These are phyloP conservation scores for Nigrograna mackinnonii DNA, from an alignment of 2,329 filamentous ascomycete genomes.

Conservation along the genomic window DNA sequence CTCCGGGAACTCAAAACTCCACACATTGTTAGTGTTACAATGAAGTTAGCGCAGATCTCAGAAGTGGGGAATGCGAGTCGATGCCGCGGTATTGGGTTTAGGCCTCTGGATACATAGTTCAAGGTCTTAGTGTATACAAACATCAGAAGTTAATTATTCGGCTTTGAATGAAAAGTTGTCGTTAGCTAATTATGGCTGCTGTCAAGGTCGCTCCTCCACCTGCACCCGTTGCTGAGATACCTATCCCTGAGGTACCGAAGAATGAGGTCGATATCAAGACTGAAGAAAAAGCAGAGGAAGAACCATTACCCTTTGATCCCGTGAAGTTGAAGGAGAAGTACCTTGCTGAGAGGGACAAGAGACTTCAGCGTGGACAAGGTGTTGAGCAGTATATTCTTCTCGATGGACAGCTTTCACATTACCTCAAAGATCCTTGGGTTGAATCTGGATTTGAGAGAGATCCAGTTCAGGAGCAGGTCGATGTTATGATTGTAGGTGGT, in stretches of 20 bases:
- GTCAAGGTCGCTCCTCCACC: slow-evolving; percentile 2
- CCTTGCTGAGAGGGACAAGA: slow-evolving; percentile 29
- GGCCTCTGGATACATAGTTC: no score
- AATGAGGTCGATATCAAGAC: slow-evolving; percentile 17
- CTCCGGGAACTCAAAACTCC: no score
- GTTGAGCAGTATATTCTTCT: slow-evolving; percentile 31
- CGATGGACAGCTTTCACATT: slow-evolving; percentile 26
- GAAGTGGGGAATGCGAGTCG: no score
- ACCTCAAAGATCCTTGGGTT: slow-evolving; percentile 32
- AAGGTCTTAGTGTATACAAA: no score
- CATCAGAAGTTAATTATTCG: no score
- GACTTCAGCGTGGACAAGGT: slow-evolving; percentile 25
- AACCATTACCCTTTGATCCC: slow-evolving; percentile 26
- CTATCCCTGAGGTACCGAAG: slow-evolving; percentile 17
- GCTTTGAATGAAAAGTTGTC: no score
- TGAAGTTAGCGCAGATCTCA: no score
- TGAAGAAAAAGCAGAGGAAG: slow-evolving; percentile 14
- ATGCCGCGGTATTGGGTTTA: no score
- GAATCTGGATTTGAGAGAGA: slow-evolving; percentile 26
- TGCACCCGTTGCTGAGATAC: slow-evolving; percentile 14
- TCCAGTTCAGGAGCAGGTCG: slow-evolving; percentile 27
- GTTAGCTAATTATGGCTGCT: slow-evolving; percentile 3
- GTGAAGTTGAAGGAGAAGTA: slow-evolving; percentile 29
- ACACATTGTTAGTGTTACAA: no score
- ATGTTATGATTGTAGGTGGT: slow-evolving; percentile 46